Conservation (phyloP, 2,329 filamentous ascomycete genomes). For the Fusarium tuaranense region DNA sequence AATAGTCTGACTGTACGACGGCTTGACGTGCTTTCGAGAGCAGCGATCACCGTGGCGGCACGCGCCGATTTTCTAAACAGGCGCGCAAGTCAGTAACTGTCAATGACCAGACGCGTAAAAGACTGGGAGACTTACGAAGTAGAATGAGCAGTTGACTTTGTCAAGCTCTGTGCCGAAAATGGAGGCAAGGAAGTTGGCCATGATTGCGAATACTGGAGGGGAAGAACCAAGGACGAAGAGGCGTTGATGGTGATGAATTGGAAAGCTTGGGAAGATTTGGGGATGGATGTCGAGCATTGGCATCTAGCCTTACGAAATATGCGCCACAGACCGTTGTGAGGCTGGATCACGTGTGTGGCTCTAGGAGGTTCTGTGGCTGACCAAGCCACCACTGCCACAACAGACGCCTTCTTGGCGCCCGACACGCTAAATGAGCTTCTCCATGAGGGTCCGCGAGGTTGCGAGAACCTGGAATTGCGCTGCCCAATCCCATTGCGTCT, state of each 20-base stretch:
- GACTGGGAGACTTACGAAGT: slow-evolving; percentile 62
- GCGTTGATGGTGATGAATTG: slow-evolving; percentile 21
- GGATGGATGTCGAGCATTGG: slow-evolving; percentile 17
- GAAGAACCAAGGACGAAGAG: slow-evolving; percentile 8
- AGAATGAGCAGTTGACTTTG: slow-evolving; percentile 99
- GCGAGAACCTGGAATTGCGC: neutral
- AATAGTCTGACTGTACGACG: slow-evolving; percentile 96
- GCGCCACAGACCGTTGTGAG: slow-evolving; percentile 34
- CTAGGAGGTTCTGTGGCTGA: slow-evolving; percentile 23
- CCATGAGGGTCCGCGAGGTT: neutral
- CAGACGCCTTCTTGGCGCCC: neutral
- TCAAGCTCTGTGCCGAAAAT: slow-evolving; percentile 99
- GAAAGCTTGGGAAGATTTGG: slow-evolving; percentile 38
- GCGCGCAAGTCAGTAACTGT: slow-evolving; percentile 27
- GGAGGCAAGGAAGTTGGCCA: slow-evolving; percentile 98
- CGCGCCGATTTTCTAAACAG: slow-evolving; percentile 92
- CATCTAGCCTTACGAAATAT: slow-evolving; percentile 39
- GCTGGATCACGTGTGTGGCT: slow-evolving; percentile 48
- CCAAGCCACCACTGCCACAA: slow-evolving; percentile 18
- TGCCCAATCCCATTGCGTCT: slow-evolving; percentile 18
- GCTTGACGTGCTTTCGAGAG: slow-evolving; percentile 98
- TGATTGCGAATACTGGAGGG: slow-evolving; percentile 52
- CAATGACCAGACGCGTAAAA: slow-evolving; percentile 24
- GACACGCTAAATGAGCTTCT: neutral
- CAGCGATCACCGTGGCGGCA: slow-evolving; percentile 98